Evolutionary conservation across 75 land plant species (phyloP).

Genomic region (Larix kaempferi): DNA sequence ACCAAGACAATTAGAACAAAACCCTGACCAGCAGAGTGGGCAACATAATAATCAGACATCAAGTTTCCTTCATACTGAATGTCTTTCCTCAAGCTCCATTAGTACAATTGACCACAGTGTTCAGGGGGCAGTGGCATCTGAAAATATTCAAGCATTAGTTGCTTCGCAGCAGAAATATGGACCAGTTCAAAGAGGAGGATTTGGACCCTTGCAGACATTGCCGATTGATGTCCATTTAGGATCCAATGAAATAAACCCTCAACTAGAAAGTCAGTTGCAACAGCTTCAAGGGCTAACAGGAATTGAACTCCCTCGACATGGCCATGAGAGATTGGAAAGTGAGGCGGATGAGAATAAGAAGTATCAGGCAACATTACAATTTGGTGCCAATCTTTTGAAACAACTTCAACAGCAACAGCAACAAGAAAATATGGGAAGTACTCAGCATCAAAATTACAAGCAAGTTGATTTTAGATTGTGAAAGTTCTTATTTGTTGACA

Average conservation of each 20-base stretch:
- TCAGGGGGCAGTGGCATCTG: conserved; percentile 17
- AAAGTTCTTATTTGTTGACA: neutral
- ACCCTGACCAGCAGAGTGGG: conserved; percentile 23
- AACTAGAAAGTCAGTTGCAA: conserved; percentile 38
- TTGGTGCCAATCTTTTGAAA: conserved; percentile 67
- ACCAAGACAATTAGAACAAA: neutral
- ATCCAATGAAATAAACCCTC: conserved; percentile 17
- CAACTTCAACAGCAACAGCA: conserved; percentile 62
- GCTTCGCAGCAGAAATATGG: neutral
- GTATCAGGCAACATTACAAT: conserved; percentile 61
- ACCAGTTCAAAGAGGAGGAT: conserved; percentile 12
- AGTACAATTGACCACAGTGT: conserved; percentile 9
- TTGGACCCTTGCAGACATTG: conserved; percentile 7
- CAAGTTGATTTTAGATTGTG: neutral
- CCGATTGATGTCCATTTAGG: conserved; percentile 17
- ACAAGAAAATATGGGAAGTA: neutral
- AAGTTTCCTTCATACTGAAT: neutral
- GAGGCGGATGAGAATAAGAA: conserved; percentile 50
- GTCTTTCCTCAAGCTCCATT: neutral
- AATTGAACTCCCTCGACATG: conserved; percentile 29
- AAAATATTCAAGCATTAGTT: conserved; percentile 10
- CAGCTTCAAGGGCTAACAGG: conserved; percentile 37
- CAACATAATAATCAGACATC: conserved; percentile 20
- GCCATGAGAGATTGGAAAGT: conserved; percentile 29
- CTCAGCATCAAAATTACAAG: neutral